Base-by-base conservation (phyloP, 2,329 filamentous ascomycete species). In the Pseudopyrenochaeta lycopersici region DNA sequence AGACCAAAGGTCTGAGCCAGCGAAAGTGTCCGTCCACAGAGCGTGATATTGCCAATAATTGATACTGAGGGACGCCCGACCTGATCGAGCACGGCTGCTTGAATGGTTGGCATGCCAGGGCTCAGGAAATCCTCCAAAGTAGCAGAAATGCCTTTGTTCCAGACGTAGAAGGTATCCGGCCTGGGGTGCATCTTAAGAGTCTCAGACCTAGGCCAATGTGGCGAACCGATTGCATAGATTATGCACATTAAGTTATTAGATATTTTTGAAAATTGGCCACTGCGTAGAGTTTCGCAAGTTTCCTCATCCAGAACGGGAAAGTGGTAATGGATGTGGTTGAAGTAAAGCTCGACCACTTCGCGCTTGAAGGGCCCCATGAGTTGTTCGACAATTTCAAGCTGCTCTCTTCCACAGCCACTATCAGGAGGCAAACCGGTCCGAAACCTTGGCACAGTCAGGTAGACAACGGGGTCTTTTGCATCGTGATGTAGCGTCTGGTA, bases 1-100 rank as follows among this genome's bases (percentile, higher is more conserved):
- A 85, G 70, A 1, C 83, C 83, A 50, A 85, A 80, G 15, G 81
- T 83, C 54, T 85, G 82, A 7, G 83, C 81, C 18, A 86, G 74
- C 4, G 81, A 82, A 10, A 84, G 77, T 17, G 80, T 82, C 3
- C 82, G 80, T 0, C 82, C 82, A 52, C 81, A 82, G 12, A 82
- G 81, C 27, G 83, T 79, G 7, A 83, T 80, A 62, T 85, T 85
- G 2, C 76, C 75, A 10, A 77, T 72, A 3, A 79, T 76, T 0
- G 71, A 74, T 1, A 76, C 65, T 0, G 77, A 75, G 1, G 77
- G 77, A 1, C 78, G 69, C 0, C 77, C 77, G 29, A 77, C 68
- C 41, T 78, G 69, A 44, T 80, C 78, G 0, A 79, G 63, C 1
- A 79, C 59, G 0, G 77, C 71, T 2, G 76, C 67, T 40, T 76